phyloP scores from a whole-genome alignment of 116 monocot genomes.

The Papilionanthe hybrid region DNA sequence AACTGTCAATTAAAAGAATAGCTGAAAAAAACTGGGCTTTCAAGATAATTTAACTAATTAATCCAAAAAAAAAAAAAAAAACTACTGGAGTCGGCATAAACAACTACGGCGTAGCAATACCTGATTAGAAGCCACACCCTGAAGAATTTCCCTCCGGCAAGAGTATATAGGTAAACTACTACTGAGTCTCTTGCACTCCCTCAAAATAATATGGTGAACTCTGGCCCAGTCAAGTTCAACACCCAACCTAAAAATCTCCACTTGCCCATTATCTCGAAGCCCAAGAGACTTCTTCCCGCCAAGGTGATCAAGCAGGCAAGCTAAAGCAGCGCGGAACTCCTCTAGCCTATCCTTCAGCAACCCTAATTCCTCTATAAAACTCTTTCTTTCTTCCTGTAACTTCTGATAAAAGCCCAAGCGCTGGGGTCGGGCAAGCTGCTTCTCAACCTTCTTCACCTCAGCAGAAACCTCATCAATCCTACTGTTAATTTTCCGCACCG shows the following conservation, averaged over 20 bases:
- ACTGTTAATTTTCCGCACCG: slow-evolving; percentile 18
- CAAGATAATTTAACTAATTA: neutral
- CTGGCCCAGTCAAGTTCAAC: slow-evolving; percentile 37
- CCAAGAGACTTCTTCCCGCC: slow-evolving; percentile 1
- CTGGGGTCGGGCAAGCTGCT: slow-evolving; percentile 1
- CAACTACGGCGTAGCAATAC: slow-evolving; percentile 13
- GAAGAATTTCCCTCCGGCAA: slow-evolving; percentile 50
- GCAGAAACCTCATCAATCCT: slow-evolving; percentile 15
- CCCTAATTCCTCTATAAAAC: slow-evolving; percentile 40
- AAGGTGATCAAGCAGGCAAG: slow-evolving; percentile 24
- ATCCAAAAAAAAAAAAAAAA: neutral
- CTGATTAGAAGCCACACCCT: slow-evolving; percentile 43
- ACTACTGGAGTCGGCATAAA: too few relatives aligned
- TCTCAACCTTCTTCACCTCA: slow-evolving; percentile 18
- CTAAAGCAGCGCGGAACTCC: slow-evolving; percentile 53
- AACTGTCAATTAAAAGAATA: too few relatives aligned
- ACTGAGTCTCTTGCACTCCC: slow-evolving; percentile 73
- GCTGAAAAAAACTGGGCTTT: too few relatives aligned
- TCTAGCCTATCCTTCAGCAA: slow-evolving; percentile 28
- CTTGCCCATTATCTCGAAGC: neutral
- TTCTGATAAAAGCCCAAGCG: neutral
- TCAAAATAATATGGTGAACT: slow-evolving; percentile 36
- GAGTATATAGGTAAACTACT: slow-evolving; percentile 71
- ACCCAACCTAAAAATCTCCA: slow-evolving; percentile 31
- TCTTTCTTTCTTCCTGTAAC: slow-evolving; percentile 17